Conservation (phyloP, 2,329 filamentous ascomycete genomes). For the Fusarium sp. region DNA sequence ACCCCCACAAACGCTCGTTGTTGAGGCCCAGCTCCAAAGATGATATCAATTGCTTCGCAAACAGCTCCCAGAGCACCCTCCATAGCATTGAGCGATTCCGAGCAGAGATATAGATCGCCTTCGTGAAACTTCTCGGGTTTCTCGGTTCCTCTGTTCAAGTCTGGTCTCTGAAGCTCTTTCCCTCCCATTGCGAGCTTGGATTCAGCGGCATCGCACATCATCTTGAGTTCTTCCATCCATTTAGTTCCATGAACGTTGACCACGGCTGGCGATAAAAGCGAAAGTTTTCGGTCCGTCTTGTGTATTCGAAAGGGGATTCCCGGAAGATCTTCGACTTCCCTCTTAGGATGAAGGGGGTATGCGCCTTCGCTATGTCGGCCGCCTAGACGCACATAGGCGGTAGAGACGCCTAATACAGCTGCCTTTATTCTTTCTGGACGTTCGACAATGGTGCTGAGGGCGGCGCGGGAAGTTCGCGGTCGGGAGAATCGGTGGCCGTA, state of each 20-base stretch:
- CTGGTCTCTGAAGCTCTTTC: constrained; percentile 82
- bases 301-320: constrained; percentile 86
- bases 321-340: constrained; percentile 68
- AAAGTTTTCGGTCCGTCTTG: constrained; percentile 81
- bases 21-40: constrained; percentile 78
- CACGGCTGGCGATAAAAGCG: constrained; percentile 82
- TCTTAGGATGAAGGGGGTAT: constrained; percentile 76
- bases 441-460: constrained; percentile 89
- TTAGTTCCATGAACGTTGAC: constrained; percentile 91
- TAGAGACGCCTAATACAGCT: constrained; percentile 83
- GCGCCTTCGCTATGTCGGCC: constrained; percentile 81
- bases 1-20: constrained; percentile 92
- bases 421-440: constrained; percentile 92
- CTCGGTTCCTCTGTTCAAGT: constrained; percentile 69
- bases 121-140: constrained; percentile 78
- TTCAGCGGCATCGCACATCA: constrained; percentile 87
- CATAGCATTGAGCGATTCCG: constrained; percentile 88
- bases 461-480: constrained; percentile 80
- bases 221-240: constrained; percentile 94
- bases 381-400: constrained; percentile 92
- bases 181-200: constrained; percentile 82
- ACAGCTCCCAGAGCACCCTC: constrained; percentile 94
- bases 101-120: constrained; percentile 91
- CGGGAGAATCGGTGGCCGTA: constrained; percentile 95
- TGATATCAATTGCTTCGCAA: constrained; percentile 90